Percentiles rank a stretch among this genome's conserved stretches.
Evolutionary conservation across 2,329 filamentous ascomycete species (phyloP).

Genomic region (Lachnellula subtilissima): DNA sequence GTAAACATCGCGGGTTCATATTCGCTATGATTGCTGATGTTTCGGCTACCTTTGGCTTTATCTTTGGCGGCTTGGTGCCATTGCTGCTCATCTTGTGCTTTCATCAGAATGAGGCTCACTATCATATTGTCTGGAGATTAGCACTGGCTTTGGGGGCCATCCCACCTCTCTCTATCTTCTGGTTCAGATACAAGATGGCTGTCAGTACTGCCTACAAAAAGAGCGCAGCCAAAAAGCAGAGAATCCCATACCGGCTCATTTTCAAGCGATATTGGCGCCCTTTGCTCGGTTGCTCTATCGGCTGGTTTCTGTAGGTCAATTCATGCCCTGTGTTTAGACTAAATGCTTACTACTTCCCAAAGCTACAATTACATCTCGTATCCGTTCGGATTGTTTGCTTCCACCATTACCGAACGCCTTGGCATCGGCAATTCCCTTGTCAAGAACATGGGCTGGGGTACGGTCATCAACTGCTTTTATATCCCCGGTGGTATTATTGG

Average conservation of each 20-base stretch:
- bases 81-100: constrained; percentile 47
- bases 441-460: constrained; percentile 42
- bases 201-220: constrained; percentile 46
- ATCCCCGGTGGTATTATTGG: constrained; percentile 40
- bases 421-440: constrained; percentile 38
- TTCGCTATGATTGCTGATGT: constrained; percentile 51
- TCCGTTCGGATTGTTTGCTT: constrained; percentile 51
- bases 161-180: constrained; percentile 46
- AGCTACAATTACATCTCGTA: constrained; percentile 50
- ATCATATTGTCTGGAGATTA: constrained; percentile 43
- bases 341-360: background rate
- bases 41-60: constrained; percentile 45
- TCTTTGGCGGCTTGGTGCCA: constrained; percentile 45
- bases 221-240: constrained; percentile 42
- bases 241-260: constrained; percentile 43
- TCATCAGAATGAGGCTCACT: constrained; percentile 38
- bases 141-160: constrained; percentile 46
- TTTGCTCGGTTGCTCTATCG: constrained; percentile 42
- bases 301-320: constrained; percentile 42
- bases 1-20: constrained; percentile 48
- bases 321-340: too few species aligned
- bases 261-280: constrained; percentile 46
- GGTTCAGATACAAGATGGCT: constrained; percentile 48
- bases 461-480: constrained; percentile 47
- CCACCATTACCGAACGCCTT: constrained; percentile 44